Evolutionary conservation across 2,329 filamentous ascomycete genomes (phyloP), one percentile per base, ranked within the genome.

Genomic region (Diaporthe aspalathi): DNA sequence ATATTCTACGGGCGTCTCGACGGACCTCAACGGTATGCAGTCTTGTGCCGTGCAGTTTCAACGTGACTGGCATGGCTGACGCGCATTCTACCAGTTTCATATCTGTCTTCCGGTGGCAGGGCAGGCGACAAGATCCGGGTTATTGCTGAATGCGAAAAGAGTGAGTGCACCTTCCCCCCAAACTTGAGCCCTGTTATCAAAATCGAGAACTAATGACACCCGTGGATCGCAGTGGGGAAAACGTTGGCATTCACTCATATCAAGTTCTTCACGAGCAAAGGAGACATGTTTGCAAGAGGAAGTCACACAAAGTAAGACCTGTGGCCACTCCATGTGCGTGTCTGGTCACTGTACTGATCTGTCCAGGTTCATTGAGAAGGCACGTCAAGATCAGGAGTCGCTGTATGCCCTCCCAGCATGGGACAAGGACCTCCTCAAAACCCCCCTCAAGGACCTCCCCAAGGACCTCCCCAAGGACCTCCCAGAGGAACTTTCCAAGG

Each of bases 1-100:
- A 1, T 91, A 88, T 75, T 84, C 86, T 22, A 92, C 90, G 0
- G 90, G 90, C 14, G 90, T 92, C 4, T 90, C 90, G 2, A 92
- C 90, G 0, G 90, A 92, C 74, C 78, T 92, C 17, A 92, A 90
- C 68, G 88, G 89, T 89, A 78, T 47, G 29, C 1, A 1, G 12
- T 22, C 27, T 56, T 22, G 1, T 5, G n/a, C 16, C 11, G 24
- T 29, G 32, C 12, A 35, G 14, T 20, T 35, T 20, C n/a, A 22
- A 16, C 27, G 68, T 75, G 45, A 1, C 5, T 2, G 2, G 20
- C 9, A 35, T 40, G n/a, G 2, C 45, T 66, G 24, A 78, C 52
- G 24, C 20, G 20, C 11, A 38, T 1, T 11, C 16, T n/a, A 14
- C 7, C 47, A 91, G 90, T 92, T n/a, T 90, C 89, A 0, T 92